These are phyloP conservation scores for Grosmannia huntii DNA, from an alignment of 2,329 filamentous ascomycete species.

Conservation along the genomic window DNA sequence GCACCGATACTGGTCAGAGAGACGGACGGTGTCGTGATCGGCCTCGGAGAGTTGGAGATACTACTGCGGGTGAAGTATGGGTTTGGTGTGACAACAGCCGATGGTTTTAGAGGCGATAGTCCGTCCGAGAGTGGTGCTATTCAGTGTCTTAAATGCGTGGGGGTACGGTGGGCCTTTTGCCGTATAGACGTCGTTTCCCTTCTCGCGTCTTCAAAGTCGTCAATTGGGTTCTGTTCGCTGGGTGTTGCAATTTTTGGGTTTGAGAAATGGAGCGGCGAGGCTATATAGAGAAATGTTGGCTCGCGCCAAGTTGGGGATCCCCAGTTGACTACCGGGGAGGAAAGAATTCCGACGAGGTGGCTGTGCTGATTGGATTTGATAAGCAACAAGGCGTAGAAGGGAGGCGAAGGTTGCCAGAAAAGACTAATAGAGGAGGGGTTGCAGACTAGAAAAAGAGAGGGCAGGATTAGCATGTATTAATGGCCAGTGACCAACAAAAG, in stretches of 20 bases:
- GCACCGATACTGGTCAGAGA: background rate
- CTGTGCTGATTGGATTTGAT: background rate
- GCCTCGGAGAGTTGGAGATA: background rate
- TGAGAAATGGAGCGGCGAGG: background rate
- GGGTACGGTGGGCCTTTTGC: background rate
- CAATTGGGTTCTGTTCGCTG: background rate
- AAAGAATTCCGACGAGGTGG: background rate
- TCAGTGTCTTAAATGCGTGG: background rate
- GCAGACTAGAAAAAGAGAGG: background rate
- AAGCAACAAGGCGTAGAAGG: background rate
- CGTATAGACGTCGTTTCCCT: background rate
- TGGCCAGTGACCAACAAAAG: conserved; percentile 3
- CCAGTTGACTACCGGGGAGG: background rate
- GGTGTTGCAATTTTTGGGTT: background rate
- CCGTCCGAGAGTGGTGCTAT: background rate
- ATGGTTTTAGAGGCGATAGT: background rate
- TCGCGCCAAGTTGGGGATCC: background rate
- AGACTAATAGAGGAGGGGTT: background rate
- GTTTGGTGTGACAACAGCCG: background rate
- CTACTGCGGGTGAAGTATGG: background rate
- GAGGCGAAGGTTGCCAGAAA: background rate
- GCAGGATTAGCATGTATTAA: conserved; percentile 3
- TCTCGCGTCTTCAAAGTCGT: too few relatives aligned
- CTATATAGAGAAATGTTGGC: background rate
- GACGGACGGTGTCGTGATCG: background rate